These are phyloP conservation scores for Phytophthora syringae DNA, from an alignment of 352 stramenopile genomes.

Conservation along the genomic window DNA sequence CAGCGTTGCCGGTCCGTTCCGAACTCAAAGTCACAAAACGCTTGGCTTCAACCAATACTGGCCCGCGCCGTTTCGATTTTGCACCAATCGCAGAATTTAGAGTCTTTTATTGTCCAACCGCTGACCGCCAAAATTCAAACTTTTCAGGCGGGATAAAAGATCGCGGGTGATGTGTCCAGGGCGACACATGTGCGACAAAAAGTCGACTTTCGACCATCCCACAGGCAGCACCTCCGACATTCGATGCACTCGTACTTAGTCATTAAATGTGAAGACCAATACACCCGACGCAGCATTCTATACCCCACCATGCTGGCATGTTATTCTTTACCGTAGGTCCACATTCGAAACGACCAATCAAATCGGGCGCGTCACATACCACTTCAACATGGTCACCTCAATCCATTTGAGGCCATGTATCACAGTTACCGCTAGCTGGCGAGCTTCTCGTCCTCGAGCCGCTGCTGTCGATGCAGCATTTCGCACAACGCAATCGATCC, in stretches of 20 bases:
- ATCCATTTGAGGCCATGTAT: neutral
- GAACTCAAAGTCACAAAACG: constrained; percentile 23
- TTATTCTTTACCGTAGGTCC: neutral
- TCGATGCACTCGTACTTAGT: neutral
- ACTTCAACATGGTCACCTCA: neutral
- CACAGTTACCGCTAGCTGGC: neutral
- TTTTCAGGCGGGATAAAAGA: constrained; percentile 11
- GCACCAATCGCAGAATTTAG: neutral
- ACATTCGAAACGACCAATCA: neutral
- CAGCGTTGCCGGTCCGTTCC: constrained; percentile 13
- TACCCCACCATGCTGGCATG: neutral
- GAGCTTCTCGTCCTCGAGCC: neutral
- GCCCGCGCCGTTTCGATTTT: constrained; percentile 13
- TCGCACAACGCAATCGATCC: neutral
- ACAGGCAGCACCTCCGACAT: constrained; percentile 14
- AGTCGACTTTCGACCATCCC: constrained; percentile 28
- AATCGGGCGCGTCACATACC: neutral
- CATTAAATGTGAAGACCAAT: neutral
- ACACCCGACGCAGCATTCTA: neutral
- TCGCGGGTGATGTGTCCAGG: constrained; percentile 15
- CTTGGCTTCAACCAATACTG: constrained; percentile 24
- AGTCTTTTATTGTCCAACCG: constrained; percentile 9
- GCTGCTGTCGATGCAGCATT: neutral
- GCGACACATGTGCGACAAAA: constrained; percentile 28
- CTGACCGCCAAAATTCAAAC: constrained; percentile 7